Conservation (phyloP, 2,329 filamentous ascomycete species). For the Trichoderma sp. region DNA sequence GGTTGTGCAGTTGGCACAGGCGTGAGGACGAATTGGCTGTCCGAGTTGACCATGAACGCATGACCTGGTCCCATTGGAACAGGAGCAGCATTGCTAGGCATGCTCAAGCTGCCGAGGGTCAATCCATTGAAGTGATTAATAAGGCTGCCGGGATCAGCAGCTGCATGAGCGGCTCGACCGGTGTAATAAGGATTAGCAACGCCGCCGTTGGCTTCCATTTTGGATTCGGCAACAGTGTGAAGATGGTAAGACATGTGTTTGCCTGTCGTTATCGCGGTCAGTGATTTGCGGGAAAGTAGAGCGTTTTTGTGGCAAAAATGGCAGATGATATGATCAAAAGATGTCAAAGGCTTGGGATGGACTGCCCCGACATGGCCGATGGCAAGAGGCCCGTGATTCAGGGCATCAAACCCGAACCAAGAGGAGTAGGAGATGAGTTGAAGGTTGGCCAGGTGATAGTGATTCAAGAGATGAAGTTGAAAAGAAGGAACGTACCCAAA, state of each 20-base stretch:
- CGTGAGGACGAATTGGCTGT: slow-evolving; percentile 43
- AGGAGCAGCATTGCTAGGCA: slow-evolving; percentile 33
- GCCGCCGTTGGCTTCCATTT: slow-evolving; percentile 40
- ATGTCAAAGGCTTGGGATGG: too few relatives aligned
- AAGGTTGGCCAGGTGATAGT: too few relatives aligned
- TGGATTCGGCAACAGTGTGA: slow-evolving; percentile 31
- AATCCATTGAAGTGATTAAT: slow-evolving; percentile 42
- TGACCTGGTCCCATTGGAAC: slow-evolving; percentile 39
- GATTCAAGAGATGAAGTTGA: not conserved
- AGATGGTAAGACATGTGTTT: slow-evolving; percentile 39
- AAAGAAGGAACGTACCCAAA: slow-evolving; percentile 30
- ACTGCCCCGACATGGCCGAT: too few relatives aligned
- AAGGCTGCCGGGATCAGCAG: slow-evolving; percentile 35
- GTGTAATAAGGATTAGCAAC: slow-evolving; percentile 36
- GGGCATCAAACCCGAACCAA: not conserved
- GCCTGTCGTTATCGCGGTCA: slow-evolving; percentile 19
- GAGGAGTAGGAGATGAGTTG: not conserved
- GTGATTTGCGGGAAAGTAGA: not conserved
- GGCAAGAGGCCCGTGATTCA: not conserved
- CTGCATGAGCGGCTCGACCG: slow-evolving; percentile 33
- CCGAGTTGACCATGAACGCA: slow-evolving; percentile 41
- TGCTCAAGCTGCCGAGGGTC: slow-evolving; percentile 40
- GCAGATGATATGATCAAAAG: not conserved
- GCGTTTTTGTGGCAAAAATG: not conserved
- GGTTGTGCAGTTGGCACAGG: slow-evolving; percentile 39